Evolutionary conservation across 169 alveolate species (phyloP), one percentile per base, ranked within the genome.

Genomic region (Plasmodium billcollinsi): DNA sequence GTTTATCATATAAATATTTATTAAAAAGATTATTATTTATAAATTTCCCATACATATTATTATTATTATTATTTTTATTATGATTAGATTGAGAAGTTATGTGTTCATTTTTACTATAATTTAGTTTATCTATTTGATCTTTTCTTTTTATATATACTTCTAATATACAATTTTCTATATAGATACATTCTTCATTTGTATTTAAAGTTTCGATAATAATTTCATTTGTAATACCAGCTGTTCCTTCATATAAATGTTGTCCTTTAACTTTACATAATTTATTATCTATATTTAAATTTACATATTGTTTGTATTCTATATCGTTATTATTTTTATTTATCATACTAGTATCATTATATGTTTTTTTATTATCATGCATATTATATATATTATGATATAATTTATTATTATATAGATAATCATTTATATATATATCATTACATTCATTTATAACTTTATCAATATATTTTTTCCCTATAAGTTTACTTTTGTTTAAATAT

Each of bases 61-160:
- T 58, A 26, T 70, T 18, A 1, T 83, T 33, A 49, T n/a, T n/a
- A n/a, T n/a, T 15, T 29, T 56, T 45, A 14, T 83, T 58, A 26
- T 70, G 12, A 1, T 83, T 33, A 49, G 8, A 33, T 33, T 5
- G 45, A 33, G 45, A 5, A 33, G 8, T 33, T 33, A 7, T 33
- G 3, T 33, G 1, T 33, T 33, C 45, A 43, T 69, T 74, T 33
- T 59, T 83, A n/a, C 21, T 39, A 50, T 83, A 70, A 59, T 69
- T 69, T 66, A 83, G 33, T 39, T 83, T 24, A 63, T 83, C 91
- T 15, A 83, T 69, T 7, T 83, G n/a, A 7, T 83, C 85, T 73
- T 72, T 83, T 58, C 26, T 52, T 62, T 83, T 83, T 62, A 83
- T 63, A 33, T 56, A 83, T 12, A 85, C 91, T 69, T 83, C 91